Conservation (phyloP, 2,329 filamentous ascomycete genomes). For the Penicillium concentricum region DNA sequence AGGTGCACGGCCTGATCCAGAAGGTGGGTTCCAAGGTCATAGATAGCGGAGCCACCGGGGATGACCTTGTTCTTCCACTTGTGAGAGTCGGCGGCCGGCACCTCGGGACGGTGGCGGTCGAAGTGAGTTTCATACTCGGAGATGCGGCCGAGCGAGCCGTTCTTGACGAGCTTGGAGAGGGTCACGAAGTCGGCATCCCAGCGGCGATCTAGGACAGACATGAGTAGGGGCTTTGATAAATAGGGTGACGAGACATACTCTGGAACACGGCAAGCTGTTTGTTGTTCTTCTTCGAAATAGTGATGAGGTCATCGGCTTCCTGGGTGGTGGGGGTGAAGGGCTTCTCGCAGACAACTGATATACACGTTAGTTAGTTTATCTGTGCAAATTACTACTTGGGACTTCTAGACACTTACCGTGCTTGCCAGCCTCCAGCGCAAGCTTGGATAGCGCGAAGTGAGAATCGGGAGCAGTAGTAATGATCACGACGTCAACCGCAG, state of each 20-base stretch:
- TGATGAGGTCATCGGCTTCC: slow-evolving; percentile 64
- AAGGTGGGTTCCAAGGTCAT: slow-evolving; percentile 73
- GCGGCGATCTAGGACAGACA: slow-evolving; percentile 54
- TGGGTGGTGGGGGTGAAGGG: slow-evolving; percentile 72
- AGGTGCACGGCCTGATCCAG: slow-evolving; percentile 71
- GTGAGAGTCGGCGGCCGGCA: slow-evolving; percentile 42
- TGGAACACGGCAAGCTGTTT: slow-evolving; percentile 68
- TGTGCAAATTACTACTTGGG: neutral
- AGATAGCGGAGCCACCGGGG: slow-evolving; percentile 66
- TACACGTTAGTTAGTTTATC: neutral
- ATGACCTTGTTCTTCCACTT: slow-evolving; percentile 69
- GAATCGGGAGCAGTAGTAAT: slow-evolving; percentile 70
- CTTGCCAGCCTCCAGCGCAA: slow-evolving; percentile 68
- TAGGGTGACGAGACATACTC: slow-evolving; percentile 41
- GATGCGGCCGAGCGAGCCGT: slow-evolving; percentile 65
- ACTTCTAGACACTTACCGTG: slow-evolving; percentile 47
- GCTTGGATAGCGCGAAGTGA: slow-evolving; percentile 65
- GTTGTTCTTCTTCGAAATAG: slow-evolving; percentile 52
- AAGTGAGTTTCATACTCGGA: slow-evolving; percentile 79
- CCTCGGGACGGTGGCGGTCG: slow-evolving; percentile 66
- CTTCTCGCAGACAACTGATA: slow-evolving; percentile 71
- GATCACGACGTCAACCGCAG: slow-evolving; percentile 66
- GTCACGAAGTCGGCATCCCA: slow-evolving; percentile 78
- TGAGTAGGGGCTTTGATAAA: slow-evolving; percentile 2
- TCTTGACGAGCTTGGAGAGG: slow-evolving; percentile 60